These are phyloP conservation scores for Diaporthe destruens DNA, from an alignment of 2,329 filamentous ascomycete genomes.

Conservation along the genomic window DNA sequence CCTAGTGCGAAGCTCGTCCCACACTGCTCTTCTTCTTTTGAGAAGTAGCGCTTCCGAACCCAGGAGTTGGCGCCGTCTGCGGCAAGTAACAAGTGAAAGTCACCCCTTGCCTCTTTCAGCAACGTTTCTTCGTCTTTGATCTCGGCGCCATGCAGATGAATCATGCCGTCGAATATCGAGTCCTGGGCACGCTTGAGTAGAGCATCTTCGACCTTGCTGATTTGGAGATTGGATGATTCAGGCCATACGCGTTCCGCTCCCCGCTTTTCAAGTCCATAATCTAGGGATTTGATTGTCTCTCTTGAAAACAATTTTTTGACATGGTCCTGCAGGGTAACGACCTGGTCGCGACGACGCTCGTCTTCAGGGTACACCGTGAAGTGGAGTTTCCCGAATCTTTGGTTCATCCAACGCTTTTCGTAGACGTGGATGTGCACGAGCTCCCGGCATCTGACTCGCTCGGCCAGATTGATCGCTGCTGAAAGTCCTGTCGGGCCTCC, in stretches of 20 bases:
- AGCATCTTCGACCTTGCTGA: conserved; percentile 54
- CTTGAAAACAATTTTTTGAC: conserved; percentile 50
- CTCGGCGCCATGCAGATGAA: conserved; percentile 49
- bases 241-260: conserved; percentile 53
- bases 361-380: conserved; percentile 47
- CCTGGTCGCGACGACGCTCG: conserved; percentile 51
- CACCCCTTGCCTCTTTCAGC: conserved; percentile 21
- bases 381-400: conserved; percentile 41
- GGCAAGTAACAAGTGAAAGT: conserved; percentile 53
- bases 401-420: conserved; percentile 50
- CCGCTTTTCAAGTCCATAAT: conserved; percentile 49
- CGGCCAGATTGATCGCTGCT: conserved; percentile 51
- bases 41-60: conserved; percentile 51
- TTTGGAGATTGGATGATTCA: conserved; percentile 53
- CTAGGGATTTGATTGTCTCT: conserved; percentile 43
- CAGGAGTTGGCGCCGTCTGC: conserved; percentile 54
- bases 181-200: conserved; percentile 52
- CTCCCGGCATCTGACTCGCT: conserved; percentile 47
- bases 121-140: neutral
- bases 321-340: conserved; percentile 53
- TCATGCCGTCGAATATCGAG: conserved; percentile 48
- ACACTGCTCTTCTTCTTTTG: conserved; percentile 51
- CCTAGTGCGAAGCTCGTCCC: conserved; percentile 53
- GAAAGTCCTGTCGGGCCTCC: conserved; percentile 51
- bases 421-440: conserved; percentile 52